Conservation (phyloP, 306 rosid species). For the Pachyrhizus erosus region DNA sequence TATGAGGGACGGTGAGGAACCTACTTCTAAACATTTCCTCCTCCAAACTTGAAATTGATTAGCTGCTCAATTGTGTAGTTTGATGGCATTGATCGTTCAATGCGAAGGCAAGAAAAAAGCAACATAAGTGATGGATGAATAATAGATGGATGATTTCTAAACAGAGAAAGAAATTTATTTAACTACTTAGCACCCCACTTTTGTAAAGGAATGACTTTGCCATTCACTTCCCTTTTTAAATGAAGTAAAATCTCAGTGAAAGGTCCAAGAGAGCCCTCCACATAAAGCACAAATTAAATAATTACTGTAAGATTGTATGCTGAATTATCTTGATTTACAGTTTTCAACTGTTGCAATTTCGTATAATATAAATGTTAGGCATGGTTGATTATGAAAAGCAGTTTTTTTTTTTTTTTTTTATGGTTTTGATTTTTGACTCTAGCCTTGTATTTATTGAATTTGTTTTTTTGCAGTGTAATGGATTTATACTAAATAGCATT, state of each 20-base stretch:
- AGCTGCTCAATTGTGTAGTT: constrained; percentile 20
- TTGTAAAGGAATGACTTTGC: not conserved
- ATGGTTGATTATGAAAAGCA: constrained; percentile 18
- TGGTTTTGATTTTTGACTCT: constrained; percentile 34
- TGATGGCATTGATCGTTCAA: not conserved
- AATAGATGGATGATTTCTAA: constrained; percentile 13
- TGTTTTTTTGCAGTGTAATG: constrained; percentile 71
- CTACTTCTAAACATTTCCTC: no score
- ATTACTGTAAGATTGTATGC: constrained; percentile 27
- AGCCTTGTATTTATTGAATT: constrained; percentile 25
- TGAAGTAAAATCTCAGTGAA: not conserved
- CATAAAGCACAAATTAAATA: constrained; percentile 10
- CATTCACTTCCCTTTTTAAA: not conserved
- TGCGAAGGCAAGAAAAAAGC: not conserved
- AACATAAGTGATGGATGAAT: not conserved
- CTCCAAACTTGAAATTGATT: not conserved
- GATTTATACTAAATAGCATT: constrained; percentile 82
- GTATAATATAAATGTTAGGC: constrained; percentile 3
- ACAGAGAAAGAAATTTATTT: not conserved
- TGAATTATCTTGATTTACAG: constrained; percentile 32
- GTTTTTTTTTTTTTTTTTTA: not conserved
- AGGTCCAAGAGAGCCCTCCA: constrained; percentile 10
- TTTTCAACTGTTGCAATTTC: constrained; percentile 12
- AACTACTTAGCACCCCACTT: constrained; percentile 2
- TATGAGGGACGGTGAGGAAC: no score